These are phyloP conservation scores for Xylariaceae sp. DNA, from an alignment of 2,329 filamentous ascomycete genomes.

Conservation along the genomic window DNA sequence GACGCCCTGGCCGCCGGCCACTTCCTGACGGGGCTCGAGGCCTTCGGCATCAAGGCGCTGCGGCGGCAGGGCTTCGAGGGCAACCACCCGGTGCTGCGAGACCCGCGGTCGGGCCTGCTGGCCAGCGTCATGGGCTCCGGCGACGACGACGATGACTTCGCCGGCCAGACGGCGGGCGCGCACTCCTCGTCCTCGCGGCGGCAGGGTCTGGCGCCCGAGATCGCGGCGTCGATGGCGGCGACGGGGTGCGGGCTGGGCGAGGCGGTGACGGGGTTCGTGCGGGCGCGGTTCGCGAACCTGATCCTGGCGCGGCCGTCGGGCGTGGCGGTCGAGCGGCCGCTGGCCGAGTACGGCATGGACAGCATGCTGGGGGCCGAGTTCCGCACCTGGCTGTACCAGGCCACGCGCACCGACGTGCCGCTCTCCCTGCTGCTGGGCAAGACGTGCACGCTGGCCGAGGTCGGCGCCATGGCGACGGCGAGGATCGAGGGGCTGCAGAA, in stretches of 20 bases:
- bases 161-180: not conserved
- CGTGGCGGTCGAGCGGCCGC: constrained; percentile 17
- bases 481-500: no score
- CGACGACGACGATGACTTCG: not conserved
- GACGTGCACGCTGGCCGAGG: no score
- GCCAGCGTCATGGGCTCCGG: constrained; percentile 3
- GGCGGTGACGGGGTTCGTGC: not conserved
- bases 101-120: constrained; percentile 13
- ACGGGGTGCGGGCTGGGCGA: not conserved
- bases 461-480: no score
- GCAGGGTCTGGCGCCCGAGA: not conserved
- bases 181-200: not conserved
- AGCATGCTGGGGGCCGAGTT: constrained; percentile 34
- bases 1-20: constrained; percentile 9
- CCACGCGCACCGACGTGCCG: no score
- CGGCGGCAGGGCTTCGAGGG: constrained; percentile 13
- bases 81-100: constrained; percentile 4
- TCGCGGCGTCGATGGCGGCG: not conserved
- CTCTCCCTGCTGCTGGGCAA: no score
- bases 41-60: constrained; percentile 11
- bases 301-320: constrained; percentile 19
- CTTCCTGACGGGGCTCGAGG: constrained; percentile 20
- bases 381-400: constrained; percentile 18
- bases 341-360: constrained; percentile 30
- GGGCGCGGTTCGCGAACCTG: not conserved